These are phyloP conservation scores for Monilinia fructicola DNA, from an alignment of 2,329 filamentous ascomycete species.

Conservation along the genomic window DNA sequence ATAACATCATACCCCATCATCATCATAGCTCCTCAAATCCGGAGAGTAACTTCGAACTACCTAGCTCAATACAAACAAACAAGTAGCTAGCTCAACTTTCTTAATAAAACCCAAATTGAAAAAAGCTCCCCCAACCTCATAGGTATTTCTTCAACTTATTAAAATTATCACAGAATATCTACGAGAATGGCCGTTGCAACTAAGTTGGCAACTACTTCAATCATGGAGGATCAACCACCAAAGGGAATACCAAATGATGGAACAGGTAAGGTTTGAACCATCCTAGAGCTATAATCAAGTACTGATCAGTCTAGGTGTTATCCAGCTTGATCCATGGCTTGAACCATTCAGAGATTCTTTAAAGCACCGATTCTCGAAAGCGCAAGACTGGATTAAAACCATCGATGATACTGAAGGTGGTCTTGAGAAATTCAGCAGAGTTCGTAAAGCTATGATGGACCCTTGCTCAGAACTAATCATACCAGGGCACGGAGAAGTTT, in stretches of 20 bases:
- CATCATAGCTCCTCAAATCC: slow-evolving; percentile 20
- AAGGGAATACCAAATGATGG: slow-evolving; percentile 64
- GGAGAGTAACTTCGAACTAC: neutral
- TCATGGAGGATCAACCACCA: slow-evolving; percentile 43
- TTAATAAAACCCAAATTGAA: slow-evolving; percentile 1
- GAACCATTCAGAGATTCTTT: slow-evolving; percentile 78
- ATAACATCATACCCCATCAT: slow-evolving; percentile 19
- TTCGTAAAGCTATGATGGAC: slow-evolving; percentile 43
- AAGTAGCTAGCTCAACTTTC: slow-evolving; percentile 16
- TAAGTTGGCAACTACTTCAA: slow-evolving; percentile 36
- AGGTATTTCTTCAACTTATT: neutral
- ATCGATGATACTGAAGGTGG: slow-evolving; percentile 85
- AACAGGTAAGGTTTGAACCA: slow-evolving; percentile 57
- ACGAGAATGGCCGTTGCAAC: slow-evolving; percentile 37
- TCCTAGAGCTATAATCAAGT: slow-evolving; percentile 11
- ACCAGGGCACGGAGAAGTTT: slow-evolving; percentile 78
- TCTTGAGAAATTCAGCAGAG: slow-evolving; percentile 85
- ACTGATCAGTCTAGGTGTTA: slow-evolving; percentile 61
- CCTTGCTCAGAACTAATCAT: slow-evolving; percentile 25
- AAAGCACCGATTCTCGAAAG: slow-evolving; percentile 72
- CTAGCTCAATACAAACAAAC: neutral
- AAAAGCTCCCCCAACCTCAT: slow-evolving; percentile 3
- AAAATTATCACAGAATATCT: slow-evolving; percentile 3
- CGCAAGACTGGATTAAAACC: slow-evolving; percentile 81
- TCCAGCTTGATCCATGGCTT: slow-evolving; percentile 86